These are phyloP conservation scores for Sarcomyxa edulis DNA, from an alignment of 768 basidiomycete species.

Conservation along the genomic window DNA sequence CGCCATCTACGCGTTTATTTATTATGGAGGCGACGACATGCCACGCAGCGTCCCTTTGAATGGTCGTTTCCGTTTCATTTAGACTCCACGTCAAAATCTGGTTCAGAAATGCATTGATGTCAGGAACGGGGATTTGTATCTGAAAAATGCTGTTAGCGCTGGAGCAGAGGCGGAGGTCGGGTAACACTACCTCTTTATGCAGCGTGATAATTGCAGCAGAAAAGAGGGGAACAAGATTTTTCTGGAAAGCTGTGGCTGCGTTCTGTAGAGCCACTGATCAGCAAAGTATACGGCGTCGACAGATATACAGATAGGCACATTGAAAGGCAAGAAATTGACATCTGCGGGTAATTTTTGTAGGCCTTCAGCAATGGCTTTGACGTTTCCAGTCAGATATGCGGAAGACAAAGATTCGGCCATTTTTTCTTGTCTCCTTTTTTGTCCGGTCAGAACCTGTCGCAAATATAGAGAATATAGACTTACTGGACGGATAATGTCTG, in stretches of 20 bases:
- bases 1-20: constrained; percentile 76
- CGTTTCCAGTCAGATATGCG: constrained; percentile 51
- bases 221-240: constrained; percentile 63
- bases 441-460: constrained; percentile 2
- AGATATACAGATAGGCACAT: constrained; percentile 27
- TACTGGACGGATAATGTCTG: constrained; percentile 63
- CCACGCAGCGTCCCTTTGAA: constrained; percentile 52
- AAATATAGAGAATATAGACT: constrained; percentile 25
- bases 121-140: constrained; percentile 47
- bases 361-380: constrained; percentile 49
- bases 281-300: not conserved
- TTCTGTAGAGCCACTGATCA: constrained; percentile 26
- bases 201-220: constrained; percentile 61
- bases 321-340: constrained; percentile 41
- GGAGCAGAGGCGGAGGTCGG: too few species aligned
- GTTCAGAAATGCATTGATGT: constrained; percentile 46
- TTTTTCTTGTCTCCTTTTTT: constrained; percentile 55
- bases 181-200: constrained; percentile 62
- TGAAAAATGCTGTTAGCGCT: constrained; percentile 17
- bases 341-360: constrained; percentile 41
- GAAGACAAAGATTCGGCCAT: constrained; percentile 48
- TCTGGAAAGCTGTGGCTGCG: constrained; percentile 40
- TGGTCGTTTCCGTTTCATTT: constrained; percentile 32
- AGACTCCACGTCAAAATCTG: constrained; percentile 59
- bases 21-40: constrained; percentile 62